These are phyloP conservation scores for Monosporascus sp. DNA, from an alignment of 2,329 filamentous ascomycete genomes.

Conservation along the genomic window DNA sequence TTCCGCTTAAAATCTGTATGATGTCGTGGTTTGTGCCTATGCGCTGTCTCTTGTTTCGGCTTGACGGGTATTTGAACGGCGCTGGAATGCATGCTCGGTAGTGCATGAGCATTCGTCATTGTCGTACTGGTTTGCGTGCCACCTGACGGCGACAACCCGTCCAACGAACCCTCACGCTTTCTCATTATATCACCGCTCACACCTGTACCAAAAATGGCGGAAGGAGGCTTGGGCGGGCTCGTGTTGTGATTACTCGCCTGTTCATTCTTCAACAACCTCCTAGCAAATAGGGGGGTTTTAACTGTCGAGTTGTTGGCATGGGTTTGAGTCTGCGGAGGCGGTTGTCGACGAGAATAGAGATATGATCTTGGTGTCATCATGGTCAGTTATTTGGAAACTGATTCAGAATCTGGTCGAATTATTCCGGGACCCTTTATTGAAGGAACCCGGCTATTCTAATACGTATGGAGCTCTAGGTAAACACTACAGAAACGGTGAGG, in stretches of 20 bases:
- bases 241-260: conserved; percentile 13
- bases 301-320: conserved; percentile 9
- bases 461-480: too few relatives aligned
- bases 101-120: conserved; percentile 25
- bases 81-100: conserved; percentile 38
- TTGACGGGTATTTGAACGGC: conserved; percentile 52
- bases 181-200: conserved; percentile 18
- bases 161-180: conserved; percentile 21
- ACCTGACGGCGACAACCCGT: conserved; percentile 17
- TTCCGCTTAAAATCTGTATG: conserved; percentile 29
- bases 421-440: not conserved
- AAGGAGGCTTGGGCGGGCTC: conserved; percentile 8
- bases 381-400: not conserved
- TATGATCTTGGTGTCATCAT: conserved; percentile 38
- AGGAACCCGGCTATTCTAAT: conserved; percentile 10
- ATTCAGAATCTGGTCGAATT: too few relatives aligned
- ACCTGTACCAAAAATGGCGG: conserved; percentile 14
- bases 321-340: conserved; percentile 12
- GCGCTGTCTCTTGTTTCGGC: conserved; percentile 31
- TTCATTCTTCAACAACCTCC: conserved; percentile 26
- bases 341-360: conserved; percentile 30
- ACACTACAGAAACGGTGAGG: not conserved
- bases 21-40: conserved; percentile 31
- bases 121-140: conserved; percentile 24
- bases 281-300: conserved; percentile 8